A percentile compares a stretch with the other conserved stretches of the same genome.
Conservation (phyloP, 2,329 filamentous ascomycete genomes). For the Colletotrichum spaethianum region DNA sequence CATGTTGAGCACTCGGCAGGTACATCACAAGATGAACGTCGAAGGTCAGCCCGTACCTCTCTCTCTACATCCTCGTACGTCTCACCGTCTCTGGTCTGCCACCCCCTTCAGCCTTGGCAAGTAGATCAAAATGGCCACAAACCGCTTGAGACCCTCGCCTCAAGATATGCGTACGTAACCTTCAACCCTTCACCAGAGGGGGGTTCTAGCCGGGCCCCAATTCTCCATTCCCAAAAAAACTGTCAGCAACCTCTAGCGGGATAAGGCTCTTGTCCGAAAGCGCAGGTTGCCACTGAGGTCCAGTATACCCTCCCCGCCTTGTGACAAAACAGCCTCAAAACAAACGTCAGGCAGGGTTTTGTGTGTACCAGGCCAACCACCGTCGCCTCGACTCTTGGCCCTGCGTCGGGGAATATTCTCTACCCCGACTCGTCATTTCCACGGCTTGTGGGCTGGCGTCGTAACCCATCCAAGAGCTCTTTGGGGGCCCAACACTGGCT, state of each 20-base stretch:
- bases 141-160: constrained; percentile 7
- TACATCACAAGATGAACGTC: constrained; percentile 30
- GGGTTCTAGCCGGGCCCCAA: not conserved
- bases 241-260: not conserved
- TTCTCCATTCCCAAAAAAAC: not conserved
- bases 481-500: not conserved
- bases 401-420: constrained; percentile 27
- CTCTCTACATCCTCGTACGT: not conserved
- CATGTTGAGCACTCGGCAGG: constrained; percentile 15
- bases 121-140: constrained; percentile 10
- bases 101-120: constrained; percentile 22
- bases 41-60: not conserved
- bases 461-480: not conserved
- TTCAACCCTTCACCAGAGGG: not conserved
- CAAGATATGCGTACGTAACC: constrained; percentile 11
- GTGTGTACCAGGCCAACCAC: not conserved
- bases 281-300: not conserved
- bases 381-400: not conserved
- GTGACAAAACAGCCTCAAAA: not conserved
- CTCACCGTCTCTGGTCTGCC: not conserved
- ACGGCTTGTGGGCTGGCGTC: not conserved
- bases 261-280: not conserved
- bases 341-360: not conserved
- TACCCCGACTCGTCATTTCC: not conserved
- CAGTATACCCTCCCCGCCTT: not conserved